Conservation (phyloP, 2,329 filamentous ascomycete species). For the Zasmidium citrigriseum region DNA sequence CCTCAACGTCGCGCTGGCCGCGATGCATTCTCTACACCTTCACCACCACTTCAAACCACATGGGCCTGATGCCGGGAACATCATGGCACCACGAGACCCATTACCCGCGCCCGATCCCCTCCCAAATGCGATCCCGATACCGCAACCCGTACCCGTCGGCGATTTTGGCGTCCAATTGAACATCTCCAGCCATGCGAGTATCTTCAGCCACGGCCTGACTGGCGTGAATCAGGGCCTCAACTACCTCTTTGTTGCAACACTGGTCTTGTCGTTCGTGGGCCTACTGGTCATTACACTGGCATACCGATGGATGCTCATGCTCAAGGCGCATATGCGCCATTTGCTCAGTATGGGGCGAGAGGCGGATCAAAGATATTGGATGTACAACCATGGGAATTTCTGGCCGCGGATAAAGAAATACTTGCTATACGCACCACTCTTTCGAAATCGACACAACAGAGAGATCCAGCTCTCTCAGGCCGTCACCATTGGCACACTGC, state of each 20-base stretch:
- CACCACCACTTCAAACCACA: conserved; percentile 25
- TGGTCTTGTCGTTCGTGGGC: conserved; percentile 40
- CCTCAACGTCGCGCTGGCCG: conserved; percentile 19
- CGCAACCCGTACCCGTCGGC: conserved; percentile 6
- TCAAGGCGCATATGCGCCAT: conserved; percentile 47
- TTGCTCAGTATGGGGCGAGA: conserved; percentile 46
- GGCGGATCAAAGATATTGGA: conserved; percentile 48
- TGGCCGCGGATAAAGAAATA: conserved; percentile 66
- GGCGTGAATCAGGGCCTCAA: conserved; percentile 52
- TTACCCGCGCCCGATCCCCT: conserved; percentile 10
- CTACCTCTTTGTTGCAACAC: conserved; percentile 48
- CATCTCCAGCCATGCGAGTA: conserved; percentile 19
- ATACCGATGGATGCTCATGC: conserved; percentile 45
- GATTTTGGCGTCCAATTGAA: conserved; percentile 21
- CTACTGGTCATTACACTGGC: conserved; percentile 40
- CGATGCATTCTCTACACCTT: conserved; percentile 20
- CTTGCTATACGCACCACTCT: conserved; percentile 69
- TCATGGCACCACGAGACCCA: conserved; percentile 20
- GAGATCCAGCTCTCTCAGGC: conserved; percentile 69
- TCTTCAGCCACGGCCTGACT: conserved; percentile 43
- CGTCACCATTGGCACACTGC: conserved; percentile 73
- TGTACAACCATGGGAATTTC: conserved; percentile 44
- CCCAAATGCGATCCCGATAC: conserved; percentile 16
- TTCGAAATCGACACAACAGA: conserved; percentile 73
- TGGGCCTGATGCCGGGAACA: conserved; percentile 18